phyloP scores from a whole-genome alignment of 257 asterid genomes.

The Solanum medicagineum region DNA sequence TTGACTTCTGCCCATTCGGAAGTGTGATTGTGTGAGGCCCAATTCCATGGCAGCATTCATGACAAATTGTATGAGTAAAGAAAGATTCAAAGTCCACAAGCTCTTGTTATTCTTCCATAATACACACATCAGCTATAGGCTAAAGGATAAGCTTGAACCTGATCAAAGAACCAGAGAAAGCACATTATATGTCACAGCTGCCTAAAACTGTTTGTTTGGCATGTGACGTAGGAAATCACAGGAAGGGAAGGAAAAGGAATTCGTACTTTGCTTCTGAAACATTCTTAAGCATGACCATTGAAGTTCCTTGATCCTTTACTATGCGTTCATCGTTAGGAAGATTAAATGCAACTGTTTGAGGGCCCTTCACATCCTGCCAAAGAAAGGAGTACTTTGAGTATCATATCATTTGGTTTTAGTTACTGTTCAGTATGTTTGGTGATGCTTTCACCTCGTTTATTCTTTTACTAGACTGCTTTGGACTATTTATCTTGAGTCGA shows the following conservation, averaged over 20 bases:
- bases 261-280: conserved; percentile 89
- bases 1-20: conserved; percentile 66
- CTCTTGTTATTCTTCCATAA: conserved; percentile 47
- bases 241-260: background rate
- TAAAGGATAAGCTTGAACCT: conserved; percentile 92
- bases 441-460: background rate
- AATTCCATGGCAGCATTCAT: conserved; percentile 96
- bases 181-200: background rate
- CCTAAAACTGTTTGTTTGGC: conserved; percentile 40
- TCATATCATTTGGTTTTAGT: background rate
- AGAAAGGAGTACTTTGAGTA: background rate
- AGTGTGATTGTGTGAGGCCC: conserved; percentile 92
- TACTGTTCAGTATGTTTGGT: background rate
- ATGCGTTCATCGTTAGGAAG: conserved; percentile 95
- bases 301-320: conserved; percentile 86
- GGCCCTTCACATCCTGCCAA: conserved; percentile 90
- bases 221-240: too few relatives aligned
- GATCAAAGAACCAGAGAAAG: conserved; percentile 8
- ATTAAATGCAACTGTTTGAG: conserved; percentile 96
- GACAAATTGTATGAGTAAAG: conserved; percentile 92
- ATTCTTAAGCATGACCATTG: conserved; percentile 98
- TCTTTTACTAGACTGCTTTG: background rate
- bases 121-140: conserved; percentile 78
- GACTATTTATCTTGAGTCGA: background rate
- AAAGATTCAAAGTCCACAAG: conserved; percentile 80